A percentile compares a stretch with the other conserved stretches of the same genome.
These are phyloP conservation scores for Moesziomyces parantarcticus DNA, from an alignment of 1,284 basidiomycete genomes.

Conservation along the genomic window DNA sequence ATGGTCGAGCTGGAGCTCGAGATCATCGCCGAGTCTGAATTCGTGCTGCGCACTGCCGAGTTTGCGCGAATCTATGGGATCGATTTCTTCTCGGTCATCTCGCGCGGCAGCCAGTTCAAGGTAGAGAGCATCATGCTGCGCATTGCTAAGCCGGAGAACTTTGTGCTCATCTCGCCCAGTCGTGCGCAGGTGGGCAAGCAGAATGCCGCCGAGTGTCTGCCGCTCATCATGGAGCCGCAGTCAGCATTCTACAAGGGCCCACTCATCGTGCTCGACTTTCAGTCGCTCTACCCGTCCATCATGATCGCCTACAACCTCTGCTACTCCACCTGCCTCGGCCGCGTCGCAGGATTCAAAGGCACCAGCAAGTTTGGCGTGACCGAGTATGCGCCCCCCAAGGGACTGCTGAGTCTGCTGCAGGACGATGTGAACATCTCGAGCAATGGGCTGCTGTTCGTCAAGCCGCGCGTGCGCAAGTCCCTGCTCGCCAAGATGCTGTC, in stretches of 20 bases:
- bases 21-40: constrained; percentile 61
- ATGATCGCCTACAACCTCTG: constrained; percentile 93
- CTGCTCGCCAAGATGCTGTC: constrained; percentile 89
- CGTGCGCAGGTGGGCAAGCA: constrained; percentile 73
- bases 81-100: constrained; percentile 95
- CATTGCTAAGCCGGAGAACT: constrained; percentile 93
- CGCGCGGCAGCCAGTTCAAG: constrained; percentile 95
- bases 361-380: constrained; percentile 84
- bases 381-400: constrained; percentile 78
- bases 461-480: constrained; percentile 83
- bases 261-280: constrained; percentile 91
- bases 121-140: constrained; percentile 98
- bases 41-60: constrained; percentile 72
- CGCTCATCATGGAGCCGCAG: constrained; percentile 91
- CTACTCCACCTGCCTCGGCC: constrained; percentile 86
- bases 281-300: constrained; percentile 92
- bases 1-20: constrained; percentile 52
- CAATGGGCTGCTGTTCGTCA: constrained; percentile 94
- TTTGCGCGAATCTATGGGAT: constrained; percentile 96
- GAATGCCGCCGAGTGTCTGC: constrained; percentile 94
- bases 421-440: constrained; percentile 69
- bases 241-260: constrained; percentile 94
- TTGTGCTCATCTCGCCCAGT: constrained; percentile 62
- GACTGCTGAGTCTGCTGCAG: constrained; percentile 69
- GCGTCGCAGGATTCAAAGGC: constrained; percentile 84